Evolutionary conservation across 768 basidiomycete genomes (phyloP).

Genomic region (Boletus barrowsii): DNA sequence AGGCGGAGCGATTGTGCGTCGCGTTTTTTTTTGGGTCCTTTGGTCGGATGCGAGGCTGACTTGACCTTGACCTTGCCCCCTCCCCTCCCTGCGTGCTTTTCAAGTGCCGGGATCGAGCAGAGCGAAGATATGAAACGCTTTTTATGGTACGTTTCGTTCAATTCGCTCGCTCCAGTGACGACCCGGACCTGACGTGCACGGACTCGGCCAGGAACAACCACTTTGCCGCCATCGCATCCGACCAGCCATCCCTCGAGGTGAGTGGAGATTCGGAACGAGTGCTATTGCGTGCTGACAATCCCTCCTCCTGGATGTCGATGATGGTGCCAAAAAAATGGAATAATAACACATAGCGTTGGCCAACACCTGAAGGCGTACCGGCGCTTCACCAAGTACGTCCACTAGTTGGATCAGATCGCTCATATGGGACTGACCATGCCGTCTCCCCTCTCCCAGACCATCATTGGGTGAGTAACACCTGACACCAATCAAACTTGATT

Average conservation of each 20-base stretch:
- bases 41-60: neutral
- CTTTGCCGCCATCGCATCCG: constrained; percentile 66
- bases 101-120: constrained; percentile 66
- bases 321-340: neutral
- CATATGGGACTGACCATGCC: neutral
- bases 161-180: neutral
- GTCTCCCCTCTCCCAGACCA: constrained; percentile 38
- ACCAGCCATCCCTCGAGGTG: constrained; percentile 66
- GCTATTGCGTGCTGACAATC: no score
- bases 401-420: neutral
- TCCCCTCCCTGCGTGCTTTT: no score
- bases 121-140: constrained; percentile 69
- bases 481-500: no score
- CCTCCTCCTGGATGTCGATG: no score
- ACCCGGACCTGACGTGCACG: neutral
- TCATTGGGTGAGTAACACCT: constrained; percentile 48
- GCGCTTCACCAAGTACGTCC: constrained; percentile 55
- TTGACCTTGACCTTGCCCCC: no score
- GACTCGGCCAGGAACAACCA: constrained; percentile 58
- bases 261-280: neutral
- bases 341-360: constrained; percentile 45
- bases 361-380: constrained; percentile 39
- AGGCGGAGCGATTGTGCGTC: constrained; percentile 51
- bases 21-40: neutral
- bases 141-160: constrained; percentile 50